Conservation (phyloP, 768 basidiomycete species). For the Megacollybia marginata region DNA sequence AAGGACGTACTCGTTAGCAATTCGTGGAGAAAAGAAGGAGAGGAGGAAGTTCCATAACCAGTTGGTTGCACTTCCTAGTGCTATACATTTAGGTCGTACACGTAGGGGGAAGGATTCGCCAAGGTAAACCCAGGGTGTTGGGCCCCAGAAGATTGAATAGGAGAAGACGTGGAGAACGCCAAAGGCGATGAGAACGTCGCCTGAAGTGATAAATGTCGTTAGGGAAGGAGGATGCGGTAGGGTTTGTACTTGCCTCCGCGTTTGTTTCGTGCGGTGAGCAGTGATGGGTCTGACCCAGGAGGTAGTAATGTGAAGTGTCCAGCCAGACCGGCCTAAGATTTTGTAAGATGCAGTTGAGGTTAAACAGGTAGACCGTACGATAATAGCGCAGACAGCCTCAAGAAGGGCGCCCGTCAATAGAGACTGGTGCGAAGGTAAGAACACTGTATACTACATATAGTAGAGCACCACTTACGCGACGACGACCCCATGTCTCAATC, state of each 20-base stretch:
- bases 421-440: conserved; percentile 28
- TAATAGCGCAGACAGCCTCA: conserved; percentile 55
- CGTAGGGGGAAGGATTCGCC: conserved; percentile 80
- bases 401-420: conserved; percentile 57
- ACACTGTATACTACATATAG: neutral
- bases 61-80: conserved; percentile 58
- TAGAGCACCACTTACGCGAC: conserved; percentile 33
- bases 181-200: conserved; percentile 64
- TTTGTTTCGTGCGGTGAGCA: conserved; percentile 49
- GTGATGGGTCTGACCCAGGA: conserved; percentile 33
- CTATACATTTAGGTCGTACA: conserved; percentile 71
- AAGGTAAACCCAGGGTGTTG: conserved; percentile 66
- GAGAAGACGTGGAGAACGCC: conserved; percentile 71
- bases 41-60: conserved; percentile 77
- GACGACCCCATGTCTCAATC: conserved; percentile 72
- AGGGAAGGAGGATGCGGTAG: no score
- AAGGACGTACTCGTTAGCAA: conserved; percentile 40
- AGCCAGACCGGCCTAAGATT: conserved; percentile 54
- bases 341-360: neutral
- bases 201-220: conserved; percentile 17
- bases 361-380: conserved; percentile 30
- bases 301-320: conserved; percentile 64
- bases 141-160: conserved; percentile 73
- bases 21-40: conserved; percentile 65
- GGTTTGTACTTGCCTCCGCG: conserved; percentile 29